Evolutionary conservation across 1,139 yeast species (phyloP).

Genomic region (Taphrina wiesneri): DNA sequence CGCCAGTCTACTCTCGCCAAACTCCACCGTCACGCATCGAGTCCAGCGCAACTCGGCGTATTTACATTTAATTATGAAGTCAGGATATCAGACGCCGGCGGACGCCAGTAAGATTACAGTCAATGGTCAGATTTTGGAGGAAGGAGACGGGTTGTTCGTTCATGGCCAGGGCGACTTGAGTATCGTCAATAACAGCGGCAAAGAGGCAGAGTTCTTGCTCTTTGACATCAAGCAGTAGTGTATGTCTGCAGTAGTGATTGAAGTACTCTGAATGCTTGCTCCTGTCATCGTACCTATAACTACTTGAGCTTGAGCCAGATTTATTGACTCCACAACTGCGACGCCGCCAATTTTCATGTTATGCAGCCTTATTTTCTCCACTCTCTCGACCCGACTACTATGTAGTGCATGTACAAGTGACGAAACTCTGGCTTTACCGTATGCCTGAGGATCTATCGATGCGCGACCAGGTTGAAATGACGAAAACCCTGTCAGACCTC

Average conservation of each 20-base stretch:
- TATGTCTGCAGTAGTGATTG: neutral
- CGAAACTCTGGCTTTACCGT: no score
- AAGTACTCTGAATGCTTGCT: neutral
- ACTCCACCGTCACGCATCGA: slow-evolving; percentile 31
- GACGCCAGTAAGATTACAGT: slow-evolving; percentile 20
- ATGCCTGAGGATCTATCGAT: no score
- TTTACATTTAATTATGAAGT: slow-evolving; percentile 29
- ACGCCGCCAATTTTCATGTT: neutral
- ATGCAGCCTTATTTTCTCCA: neutral
- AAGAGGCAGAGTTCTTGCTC: slow-evolving; percentile 22
- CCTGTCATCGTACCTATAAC: no score
- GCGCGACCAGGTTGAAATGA: neutral
- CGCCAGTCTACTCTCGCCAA: slow-evolving; percentile 24
- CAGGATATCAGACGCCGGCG: slow-evolving; percentile 30
- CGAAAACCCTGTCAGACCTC: neutral
- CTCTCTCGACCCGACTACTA: no score
- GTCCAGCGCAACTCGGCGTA: slow-evolving; percentile 28
- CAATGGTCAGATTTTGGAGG: slow-evolving; percentile 18
- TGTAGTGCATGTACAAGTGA: no score
- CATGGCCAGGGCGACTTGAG: slow-evolving; percentile 9
- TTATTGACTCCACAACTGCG: neutral
- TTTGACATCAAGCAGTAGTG: slow-evolving; percentile 18
- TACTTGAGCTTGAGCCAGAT: no score
- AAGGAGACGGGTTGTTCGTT: slow-evolving; percentile 33
- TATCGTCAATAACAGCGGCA: neutral